Percentiles rank a stretch among this genome's conserved stretches.
Conservation (phyloP, 345 rosid species). For the Ricinus communis region DNA sequence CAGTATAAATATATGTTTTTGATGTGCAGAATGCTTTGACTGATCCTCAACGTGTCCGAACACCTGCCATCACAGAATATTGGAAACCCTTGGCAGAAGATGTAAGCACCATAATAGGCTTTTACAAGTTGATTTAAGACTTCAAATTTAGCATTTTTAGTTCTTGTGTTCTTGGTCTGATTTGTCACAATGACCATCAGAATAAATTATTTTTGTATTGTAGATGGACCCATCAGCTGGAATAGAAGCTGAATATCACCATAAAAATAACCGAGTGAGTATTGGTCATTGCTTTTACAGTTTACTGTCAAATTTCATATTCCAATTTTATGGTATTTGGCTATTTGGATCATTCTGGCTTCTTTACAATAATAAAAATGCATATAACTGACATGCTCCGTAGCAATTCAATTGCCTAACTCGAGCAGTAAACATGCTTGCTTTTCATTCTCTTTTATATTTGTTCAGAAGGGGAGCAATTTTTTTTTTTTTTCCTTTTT, state of each 20-base stretch:
- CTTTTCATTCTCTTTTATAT: not conserved
- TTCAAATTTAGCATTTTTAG: not conserved
- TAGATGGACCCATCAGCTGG: conserved; percentile 97
- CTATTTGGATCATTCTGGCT: not conserved
- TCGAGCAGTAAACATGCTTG: not conserved
- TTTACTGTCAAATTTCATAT: not conserved
- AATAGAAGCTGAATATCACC: conserved; percentile 92
- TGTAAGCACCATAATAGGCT: conserved; percentile 47
- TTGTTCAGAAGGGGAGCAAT: not conserved
- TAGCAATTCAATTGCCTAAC: not conserved
- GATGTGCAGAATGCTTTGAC: conserved; percentile 75
- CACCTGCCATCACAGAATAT: conserved; percentile 82
- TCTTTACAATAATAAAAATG: not conserved
- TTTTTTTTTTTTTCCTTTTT: not conserved
- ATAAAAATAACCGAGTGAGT: conserved; percentile 78
- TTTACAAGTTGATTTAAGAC: conserved; percentile 3
- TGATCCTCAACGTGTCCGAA: conserved; percentile 86
- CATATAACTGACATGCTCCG: not conserved
- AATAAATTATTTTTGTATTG: conserved; percentile 20
- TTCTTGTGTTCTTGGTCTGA: not conserved
- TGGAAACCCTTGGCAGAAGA: conserved; percentile 98
- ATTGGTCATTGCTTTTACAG: conserved; percentile 4
- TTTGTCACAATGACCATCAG: conserved; percentile 3
- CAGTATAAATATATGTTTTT: conserved; percentile 19
- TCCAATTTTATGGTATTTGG: not conserved